Base-by-base conservation (phyloP, 139 green algal species). In the Axilococcus clingmanii region DNA sequence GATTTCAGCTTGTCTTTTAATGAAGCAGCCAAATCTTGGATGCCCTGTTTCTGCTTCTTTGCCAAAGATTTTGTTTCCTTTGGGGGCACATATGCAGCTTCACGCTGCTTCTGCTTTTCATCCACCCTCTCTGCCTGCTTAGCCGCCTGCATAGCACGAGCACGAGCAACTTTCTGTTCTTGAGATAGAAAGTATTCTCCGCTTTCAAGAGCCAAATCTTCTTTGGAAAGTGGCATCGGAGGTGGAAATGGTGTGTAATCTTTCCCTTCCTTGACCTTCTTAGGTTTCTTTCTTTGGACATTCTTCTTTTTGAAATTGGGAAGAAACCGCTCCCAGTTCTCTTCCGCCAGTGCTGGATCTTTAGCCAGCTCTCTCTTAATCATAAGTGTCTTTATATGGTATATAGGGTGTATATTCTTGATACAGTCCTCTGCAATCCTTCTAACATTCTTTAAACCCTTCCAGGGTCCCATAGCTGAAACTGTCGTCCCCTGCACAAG, bases 251-350 rank as follows among this genome's bases (percentile, higher is more conserved):
- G 91, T 15, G 87, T 94, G 73, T 96, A 92, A 14, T 76, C 68
- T 61, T 90, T 89, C 68, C 89, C 88, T 55, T 81, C 69, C 5
- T 50, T 44, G 19, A 76, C 62, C 58, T 84, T 83, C 46, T 64
- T 55, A 15, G 80, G 74, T 65, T 96, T 94, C 52, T 79, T 80
- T 11, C 80, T 69, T 75, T 93, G 73, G 6, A 98, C 87, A 63
- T 97, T 99, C 78, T 94, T 96, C 77, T 96, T 95, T 68, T 95
- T 96, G 76, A 98, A 99, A 45, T 96, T 97, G 37, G 93, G 93
- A 55, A 99, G 67, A 66, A 99, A 99, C 48, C 92, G 76, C 24
- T 97, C 84, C 93, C 93, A 99, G 59, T 87, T 93, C 55, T 98
- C 87, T 1, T 82, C 48, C 4, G 72, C 72, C 38, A 96, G 40